A percentile compares a stretch with the other conserved stretches of the same genome.
These are phyloP conservation scores for Aegilops bicornis DNA, from an alignment of 176 grass and related monocot genomes.

Conservation along the genomic window DNA sequence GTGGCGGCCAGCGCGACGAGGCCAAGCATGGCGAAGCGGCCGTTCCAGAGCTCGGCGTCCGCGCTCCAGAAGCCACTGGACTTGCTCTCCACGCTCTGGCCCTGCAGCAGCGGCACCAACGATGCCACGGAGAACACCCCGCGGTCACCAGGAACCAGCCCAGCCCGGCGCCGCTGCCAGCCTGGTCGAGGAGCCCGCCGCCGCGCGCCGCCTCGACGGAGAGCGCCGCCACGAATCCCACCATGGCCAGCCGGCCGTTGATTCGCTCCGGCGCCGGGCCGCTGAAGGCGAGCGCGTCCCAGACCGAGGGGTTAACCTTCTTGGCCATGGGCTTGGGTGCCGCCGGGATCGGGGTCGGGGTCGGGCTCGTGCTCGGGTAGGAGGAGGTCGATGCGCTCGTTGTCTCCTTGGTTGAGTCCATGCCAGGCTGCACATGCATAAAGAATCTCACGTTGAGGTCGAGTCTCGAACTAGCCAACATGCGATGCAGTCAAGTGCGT, in stretches of 20 bases:
- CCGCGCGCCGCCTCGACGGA: constrained; percentile 54
- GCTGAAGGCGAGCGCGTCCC: constrained; percentile 60
- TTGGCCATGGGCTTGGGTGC: no score
- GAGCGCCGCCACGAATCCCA: constrained; percentile 62
- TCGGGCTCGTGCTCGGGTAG: no score
- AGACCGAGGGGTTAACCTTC: constrained; percentile 24
- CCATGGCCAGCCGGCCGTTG: constrained; percentile 71
- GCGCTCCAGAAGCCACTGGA: constrained; percentile 29
- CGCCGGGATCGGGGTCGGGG: no score
- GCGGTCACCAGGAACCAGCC: constrained; percentile 44
- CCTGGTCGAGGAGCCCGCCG: constrained; percentile 38
- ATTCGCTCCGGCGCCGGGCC: constrained; percentile 67
- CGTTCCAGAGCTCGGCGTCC: constrained; percentile 85
- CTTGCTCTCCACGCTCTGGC: constrained; percentile 40
- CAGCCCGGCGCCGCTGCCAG: constrained; percentile 32
- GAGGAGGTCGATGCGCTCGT: no score
- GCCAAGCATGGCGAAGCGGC: constrained; percentile 79
- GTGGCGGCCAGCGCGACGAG: constrained; percentile 44
- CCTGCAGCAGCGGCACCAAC: constrained; percentile 65
- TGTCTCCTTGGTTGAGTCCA: no score
- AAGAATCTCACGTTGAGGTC: background rate
- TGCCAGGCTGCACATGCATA: no score
- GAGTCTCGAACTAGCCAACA: background rate
- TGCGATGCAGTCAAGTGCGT: background rate
- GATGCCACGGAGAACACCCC: constrained; percentile 56